Base-by-base conservation (phyloP, 2,329 filamentous ascomycete genomes). In the Sarocladium brachiariae region DNA sequence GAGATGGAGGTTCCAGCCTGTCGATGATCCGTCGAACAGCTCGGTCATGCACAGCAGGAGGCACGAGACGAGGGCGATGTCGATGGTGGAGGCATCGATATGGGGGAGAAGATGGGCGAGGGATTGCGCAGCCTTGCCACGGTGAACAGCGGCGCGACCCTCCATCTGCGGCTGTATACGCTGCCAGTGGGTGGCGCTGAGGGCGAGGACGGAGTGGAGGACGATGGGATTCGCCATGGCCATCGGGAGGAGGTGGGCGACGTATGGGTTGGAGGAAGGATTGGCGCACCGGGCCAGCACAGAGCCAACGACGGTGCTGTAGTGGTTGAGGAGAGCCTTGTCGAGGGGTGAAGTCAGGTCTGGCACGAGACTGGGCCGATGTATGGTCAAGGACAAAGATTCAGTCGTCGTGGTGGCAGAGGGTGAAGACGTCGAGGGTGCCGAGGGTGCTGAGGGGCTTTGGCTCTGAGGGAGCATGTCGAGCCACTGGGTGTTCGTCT, bases 1-100 rank as follows among this genome's bases (percentile, higher is more conserved):
- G 16, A 72, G 61, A 51, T 72, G 69, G 49, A 69, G 62, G 56
- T 69, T 68, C 69, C 69, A 72, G 1, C 66, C 64, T 25, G 64
- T 59, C 13, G 66, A 70, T 2, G 67, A 66, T 31, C 69, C 68
- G 50, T 72, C 69, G 19, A 70, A 71, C 5, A 71, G 55, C 52
- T 71, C 69, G 4, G 69, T 69, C 60, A 72, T 65, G 52, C 68
- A 71, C 0, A 72, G 62, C 8, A 72, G 50, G 10, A 72, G 59
- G n/a, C 69, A 65, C 13, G 66, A 64, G 3, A 65, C 63, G 18
- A 70, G 67, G 13, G 69, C 66, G 46, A 69, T 63, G 37, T 65
- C 63, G 21, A 59, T 59, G 10, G 57, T 63, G 7, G 58, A 58
- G 19, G 51, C 56, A 31, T 65, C 59, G 1, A 71, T 65, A 6